Conservation (phyloP, 345 rosid genomes). For the Dipteronia dyeriana region DNA sequence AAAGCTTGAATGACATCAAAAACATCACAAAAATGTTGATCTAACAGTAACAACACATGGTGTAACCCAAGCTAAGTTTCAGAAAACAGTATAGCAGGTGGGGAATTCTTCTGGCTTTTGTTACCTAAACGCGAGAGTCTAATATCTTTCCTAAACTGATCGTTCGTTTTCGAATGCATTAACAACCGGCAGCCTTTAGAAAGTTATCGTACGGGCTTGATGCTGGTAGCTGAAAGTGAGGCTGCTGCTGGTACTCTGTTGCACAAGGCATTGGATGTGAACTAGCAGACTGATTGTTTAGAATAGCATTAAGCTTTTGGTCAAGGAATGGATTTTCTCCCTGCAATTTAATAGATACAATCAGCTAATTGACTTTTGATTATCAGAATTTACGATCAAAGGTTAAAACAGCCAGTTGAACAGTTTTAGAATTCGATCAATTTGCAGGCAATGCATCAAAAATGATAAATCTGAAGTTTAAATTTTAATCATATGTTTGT, state of each 20-base stretch:
- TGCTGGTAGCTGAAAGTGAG: conserved; percentile 51
- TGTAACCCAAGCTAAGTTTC: not conserved
- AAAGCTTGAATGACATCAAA: not conserved
- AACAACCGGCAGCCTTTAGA: conserved; percentile 64
- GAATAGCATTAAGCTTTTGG: conserved; percentile 20
- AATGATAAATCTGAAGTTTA: not conserved
- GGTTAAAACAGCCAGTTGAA: not conserved
- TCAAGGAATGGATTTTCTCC: conserved; percentile 51
- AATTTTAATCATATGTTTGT: not conserved
- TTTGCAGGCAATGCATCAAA: conserved; percentile 6
- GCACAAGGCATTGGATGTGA: conserved; percentile 34
- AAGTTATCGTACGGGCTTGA: conserved; percentile 66
- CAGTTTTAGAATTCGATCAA: not conserved
- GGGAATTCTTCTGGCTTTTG: not conserved
- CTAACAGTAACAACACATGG: not conserved
- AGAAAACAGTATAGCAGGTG: not conserved
- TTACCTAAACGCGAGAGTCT: not conserved
- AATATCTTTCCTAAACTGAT: not conserved
- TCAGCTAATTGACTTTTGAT: no score
- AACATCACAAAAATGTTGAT: not conserved
- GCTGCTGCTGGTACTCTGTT: conserved; percentile 48
- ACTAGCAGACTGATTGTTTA: conserved; percentile 24
- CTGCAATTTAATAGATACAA: conserved; percentile 26
- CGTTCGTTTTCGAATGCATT: not conserved
- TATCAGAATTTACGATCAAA: no score